phyloP scores from a whole-genome alignment of 495 filamentous ascomycete genomes.

The Parmelia sp. region DNA sequence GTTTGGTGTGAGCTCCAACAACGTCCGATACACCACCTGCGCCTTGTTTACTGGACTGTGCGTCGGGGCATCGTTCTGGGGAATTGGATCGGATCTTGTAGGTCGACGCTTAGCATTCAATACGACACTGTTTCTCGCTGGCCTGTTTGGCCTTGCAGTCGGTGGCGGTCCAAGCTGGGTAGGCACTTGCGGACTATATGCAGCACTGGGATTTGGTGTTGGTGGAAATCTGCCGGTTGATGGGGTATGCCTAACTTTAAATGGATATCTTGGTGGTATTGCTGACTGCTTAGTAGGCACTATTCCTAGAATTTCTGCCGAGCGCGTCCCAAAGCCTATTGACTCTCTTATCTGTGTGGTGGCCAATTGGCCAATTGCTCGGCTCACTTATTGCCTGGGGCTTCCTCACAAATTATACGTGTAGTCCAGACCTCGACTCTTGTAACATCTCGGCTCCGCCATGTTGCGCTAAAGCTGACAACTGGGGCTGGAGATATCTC shows the following conservation, averaged over 20 bases:
- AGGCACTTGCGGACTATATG: conserved; percentile 43
- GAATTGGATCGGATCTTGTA: conserved; percentile 50
- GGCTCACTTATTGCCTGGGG: conserved; percentile 48
- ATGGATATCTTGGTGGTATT: not conserved
- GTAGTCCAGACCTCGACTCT: conserved; percentile 32
- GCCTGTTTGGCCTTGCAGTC: conserved; percentile 49
- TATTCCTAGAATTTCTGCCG: conserved; percentile 57
- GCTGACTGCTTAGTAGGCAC: conserved; percentile 39
- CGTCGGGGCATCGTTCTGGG: conserved; percentile 56
- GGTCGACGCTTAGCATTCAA: conserved; percentile 57
- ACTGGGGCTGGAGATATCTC: conserved; percentile 82
- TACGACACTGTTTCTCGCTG: conserved; percentile 48
- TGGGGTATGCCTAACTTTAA: conserved; percentile 12
- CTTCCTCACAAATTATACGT: conserved; percentile 46
- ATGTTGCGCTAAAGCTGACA: conserved; percentile 53
- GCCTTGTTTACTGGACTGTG: conserved; percentile 51
- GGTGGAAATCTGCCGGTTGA: conserved; percentile 52
- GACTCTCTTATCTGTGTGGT: conserved; percentile 54
- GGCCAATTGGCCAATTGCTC: conserved; percentile 54
- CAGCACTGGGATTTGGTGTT: conserved; percentile 50
- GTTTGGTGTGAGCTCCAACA: conserved; percentile 44
- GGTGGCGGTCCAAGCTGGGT: conserved; percentile 50
- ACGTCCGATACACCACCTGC: conserved; percentile 51
- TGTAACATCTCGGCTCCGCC: conserved; percentile 34
- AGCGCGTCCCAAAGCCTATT: conserved; percentile 47